Conservation (phyloP, 1,139 yeast genomes). For the Blastobotrys buckinghamii region DNA sequence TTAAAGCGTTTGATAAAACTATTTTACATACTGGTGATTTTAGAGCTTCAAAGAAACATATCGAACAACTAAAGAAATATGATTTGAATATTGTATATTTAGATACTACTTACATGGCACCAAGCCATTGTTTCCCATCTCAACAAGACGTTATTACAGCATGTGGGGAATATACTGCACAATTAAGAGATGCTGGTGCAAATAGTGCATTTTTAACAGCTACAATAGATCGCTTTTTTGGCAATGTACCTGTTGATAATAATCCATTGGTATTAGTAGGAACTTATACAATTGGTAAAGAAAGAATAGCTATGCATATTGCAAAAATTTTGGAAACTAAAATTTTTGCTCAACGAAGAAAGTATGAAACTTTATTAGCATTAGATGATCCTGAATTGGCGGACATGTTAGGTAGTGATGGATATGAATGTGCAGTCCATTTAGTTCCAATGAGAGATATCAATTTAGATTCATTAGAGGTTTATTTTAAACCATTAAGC, state of each 20-base stretch:
- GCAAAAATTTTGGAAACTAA: constrained; percentile 51
- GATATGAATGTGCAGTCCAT: constrained; percentile 56
- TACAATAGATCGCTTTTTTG: constrained; percentile 21
- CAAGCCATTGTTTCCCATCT: constrained; percentile 67
- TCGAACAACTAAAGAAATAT: constrained; percentile 29
- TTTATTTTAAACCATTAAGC: constrained; percentile 22
- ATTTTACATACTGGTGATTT: constrained; percentile 91
- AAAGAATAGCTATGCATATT: constrained; percentile 65
- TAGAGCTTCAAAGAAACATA: constrained; percentile 47
- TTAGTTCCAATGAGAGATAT: constrained; percentile 56
- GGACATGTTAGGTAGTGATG: constrained; percentile 38
- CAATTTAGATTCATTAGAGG: constrained; percentile 33
- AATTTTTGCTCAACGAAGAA: constrained; percentile 46
- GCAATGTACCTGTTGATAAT: constrained; percentile 3
- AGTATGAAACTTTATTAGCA: constrained; percentile 43
- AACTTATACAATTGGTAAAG: constrained; percentile 89
- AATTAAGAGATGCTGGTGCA: constrained; percentile 31
- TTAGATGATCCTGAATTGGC: constrained; percentile 38
- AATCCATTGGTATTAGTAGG: constrained; percentile 64
- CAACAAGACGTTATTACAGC: constrained; percentile 62
- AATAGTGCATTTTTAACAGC: constrained; percentile 9
- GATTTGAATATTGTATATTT: constrained; percentile 29
- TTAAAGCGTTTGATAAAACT: constrained; percentile 39
- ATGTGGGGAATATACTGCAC: constrained; percentile 50
- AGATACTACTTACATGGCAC: constrained; percentile 84